phyloP scores from a whole-genome alignment of 495 filamentous ascomycete genomes.

The Daldinia concentrica region DNA sequence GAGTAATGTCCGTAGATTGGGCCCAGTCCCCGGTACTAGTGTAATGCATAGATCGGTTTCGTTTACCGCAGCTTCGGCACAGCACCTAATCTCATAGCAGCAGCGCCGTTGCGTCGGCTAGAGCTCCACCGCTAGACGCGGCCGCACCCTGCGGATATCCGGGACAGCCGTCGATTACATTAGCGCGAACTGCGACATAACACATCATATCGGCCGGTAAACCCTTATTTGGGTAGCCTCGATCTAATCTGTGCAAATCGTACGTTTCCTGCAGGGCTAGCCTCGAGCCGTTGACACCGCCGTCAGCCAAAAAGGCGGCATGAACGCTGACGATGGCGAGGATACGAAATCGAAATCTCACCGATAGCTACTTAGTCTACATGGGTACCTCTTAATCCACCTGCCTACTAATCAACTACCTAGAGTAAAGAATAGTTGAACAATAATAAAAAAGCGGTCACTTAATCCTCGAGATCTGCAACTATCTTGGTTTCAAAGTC shows the following conservation, averaged over 20 bases:
- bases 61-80: slow-evolving; percentile 31
- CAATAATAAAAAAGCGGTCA: slow-evolving; percentile 33
- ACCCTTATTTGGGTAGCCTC: slow-evolving; percentile 35
- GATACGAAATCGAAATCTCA: background rate
- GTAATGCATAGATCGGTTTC: slow-evolving; percentile 10
- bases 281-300: slow-evolving; percentile 13
- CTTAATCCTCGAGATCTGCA: slow-evolving; percentile 39
- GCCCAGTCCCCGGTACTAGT: slow-evolving; percentile 14
- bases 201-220: slow-evolving; percentile 31
- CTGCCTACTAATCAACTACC: background rate
- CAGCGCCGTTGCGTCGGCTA: slow-evolving; percentile 27
- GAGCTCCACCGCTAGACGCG: slow-evolving; percentile 36
- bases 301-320: slow-evolving; percentile 18
- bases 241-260: slow-evolving; percentile 41
- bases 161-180: slow-evolving; percentile 36
- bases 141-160: slow-evolving; percentile 35
- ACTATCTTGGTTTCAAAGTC: slow-evolving; percentile 40
- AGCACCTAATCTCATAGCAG: slow-evolving; percentile 9
- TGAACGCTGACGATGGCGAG: slow-evolving; percentile 14
- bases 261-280: slow-evolving; percentile 41
- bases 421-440: background rate
- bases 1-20: background rate
- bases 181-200: slow-evolving; percentile 37
- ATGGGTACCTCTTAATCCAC: no score
- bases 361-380: background rate